These are phyloP conservation scores for Ophiostoma sp. DNA, from an alignment of 2,329 filamentous ascomycete species.

Conservation along the genomic window DNA sequence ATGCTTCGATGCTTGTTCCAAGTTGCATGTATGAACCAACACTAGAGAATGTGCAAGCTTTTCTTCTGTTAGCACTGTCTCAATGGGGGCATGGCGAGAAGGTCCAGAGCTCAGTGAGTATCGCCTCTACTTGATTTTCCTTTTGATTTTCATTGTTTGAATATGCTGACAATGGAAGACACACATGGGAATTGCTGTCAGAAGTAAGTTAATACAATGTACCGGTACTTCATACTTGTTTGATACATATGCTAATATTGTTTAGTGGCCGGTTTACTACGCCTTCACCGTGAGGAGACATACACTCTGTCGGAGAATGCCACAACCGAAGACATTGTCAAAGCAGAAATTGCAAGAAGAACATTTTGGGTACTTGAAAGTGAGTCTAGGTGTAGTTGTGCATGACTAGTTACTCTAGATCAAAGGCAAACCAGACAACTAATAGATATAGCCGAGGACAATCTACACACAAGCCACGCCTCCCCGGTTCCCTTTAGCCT, in stretches of 20 bases:
- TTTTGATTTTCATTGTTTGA: background rate
- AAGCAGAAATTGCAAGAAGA: constrained; percentile 33
- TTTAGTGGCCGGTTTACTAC: constrained; percentile 46
- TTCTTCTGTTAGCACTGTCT: constrained; percentile 33
- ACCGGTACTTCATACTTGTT: background rate
- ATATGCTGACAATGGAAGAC: constrained; percentile 1
- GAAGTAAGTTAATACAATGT: constrained; percentile 27
- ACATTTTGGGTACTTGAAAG: constrained; percentile 38
- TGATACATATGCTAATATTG: background rate
- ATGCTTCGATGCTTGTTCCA: constrained; percentile 26
- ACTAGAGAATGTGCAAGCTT: constrained; percentile 31
- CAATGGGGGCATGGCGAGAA: constrained; percentile 36
- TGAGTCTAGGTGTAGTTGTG: background rate
- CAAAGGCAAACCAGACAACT: background rate
- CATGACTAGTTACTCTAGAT: background rate
- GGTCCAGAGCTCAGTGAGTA: constrained; percentile 31
- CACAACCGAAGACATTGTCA: constrained; percentile 32
- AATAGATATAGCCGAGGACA: constrained; percentile 29
- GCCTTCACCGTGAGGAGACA: constrained; percentile 51
- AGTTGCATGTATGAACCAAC: constrained; percentile 30
- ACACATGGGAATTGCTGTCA: constrained; percentile 27
- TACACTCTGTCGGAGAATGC: constrained; percentile 34
- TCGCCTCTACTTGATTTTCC: too few species aligned
- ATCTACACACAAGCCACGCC: constrained; percentile 34
- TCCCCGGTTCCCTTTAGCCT: constrained; percentile 33